Evolutionary conservation across 169 alveolate species (phyloP), one percentile per base, ranked within the genome.

Genomic region (Amoebophrya sp.): DNA sequence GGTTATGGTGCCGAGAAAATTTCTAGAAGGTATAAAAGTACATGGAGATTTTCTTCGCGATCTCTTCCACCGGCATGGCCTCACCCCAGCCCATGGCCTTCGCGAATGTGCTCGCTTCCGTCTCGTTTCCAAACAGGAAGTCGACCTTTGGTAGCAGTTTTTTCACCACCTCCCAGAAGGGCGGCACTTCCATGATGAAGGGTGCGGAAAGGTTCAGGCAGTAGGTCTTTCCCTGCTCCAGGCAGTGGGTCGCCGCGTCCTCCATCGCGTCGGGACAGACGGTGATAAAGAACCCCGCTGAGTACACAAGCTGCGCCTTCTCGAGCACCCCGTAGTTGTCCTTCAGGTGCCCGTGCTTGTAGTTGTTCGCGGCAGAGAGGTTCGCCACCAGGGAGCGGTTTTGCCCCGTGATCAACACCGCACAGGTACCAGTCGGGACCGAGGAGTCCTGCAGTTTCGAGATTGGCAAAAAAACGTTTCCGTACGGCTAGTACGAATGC

Each of bases 361-460:
- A 94, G 42, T 92, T 91, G 31, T 88, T 88, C 69, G 96, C 92
- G 15, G 97, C 97, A 16, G 95, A 94, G 5, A 96, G 69, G 88
- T 95, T 92, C 45, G 98, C 96, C 43, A 95, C 93, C 5, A 96
- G 92, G 26, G 96, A 58, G 78, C 98, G 93, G 58, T 94, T 95
- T 40, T 93, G 92, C 41, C 94, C 90, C 69, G 91, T 89, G 69
- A 96, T 89, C 67, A 94, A 41, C 69, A 94, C 96, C 31, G 96
- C 97, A 91, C 98, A 96, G 26, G 94, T 93, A 0, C 97, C 98
- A 26, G 98, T 96, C 4, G 96, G 94, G n/a, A 42, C 48, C 20
- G 48, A 42, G 20, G 48, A 13, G 13, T 42, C 48, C 48, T 42
- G n/a, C n/a, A n/a, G n/a, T n/a, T n/a, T n/a, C n/a, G n/a, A n/a